Conservation (phyloP, 768 basidiomycete genomes). For the Russula brevipes region DNA sequence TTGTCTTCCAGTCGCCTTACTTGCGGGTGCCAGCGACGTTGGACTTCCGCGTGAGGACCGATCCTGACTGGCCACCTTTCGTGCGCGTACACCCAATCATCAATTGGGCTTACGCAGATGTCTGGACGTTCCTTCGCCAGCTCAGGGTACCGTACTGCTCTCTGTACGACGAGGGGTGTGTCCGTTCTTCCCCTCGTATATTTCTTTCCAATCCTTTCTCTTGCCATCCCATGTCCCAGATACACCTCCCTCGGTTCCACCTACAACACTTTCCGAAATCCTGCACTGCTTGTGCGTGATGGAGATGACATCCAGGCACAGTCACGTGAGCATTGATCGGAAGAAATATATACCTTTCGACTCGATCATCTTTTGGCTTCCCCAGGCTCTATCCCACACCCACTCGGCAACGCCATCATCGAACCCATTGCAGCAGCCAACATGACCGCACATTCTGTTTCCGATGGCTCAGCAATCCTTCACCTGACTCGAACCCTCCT, state of each 20-base stretch:
- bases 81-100: slow-evolving; percentile 94
- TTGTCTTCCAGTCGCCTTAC: not conserved
- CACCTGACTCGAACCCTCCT: not conserved
- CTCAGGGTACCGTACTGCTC: slow-evolving; percentile 80
- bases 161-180: slow-evolving; percentile 86
- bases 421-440: not conserved
- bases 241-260: slow-evolving; percentile 97
- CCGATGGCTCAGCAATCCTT: not conserved
- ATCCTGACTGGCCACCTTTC: slow-evolving; percentile 83
- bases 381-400: slow-evolving; percentile 2
- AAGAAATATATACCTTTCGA: not conserved
- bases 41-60: slow-evolving; percentile 71
- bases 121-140: slow-evolving; percentile 81
- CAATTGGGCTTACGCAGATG: slow-evolving; percentile 85
- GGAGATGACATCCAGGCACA: slow-evolving; percentile 26
- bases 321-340: slow-evolving; percentile 4
- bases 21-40: slow-evolving; percentile 50
- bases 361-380: not conserved
- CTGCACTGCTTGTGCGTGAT: slow-evolving; percentile 50
- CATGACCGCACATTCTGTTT: slow-evolving; percentile 3
- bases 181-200: not conserved
- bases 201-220: not conserved
- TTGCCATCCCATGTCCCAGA: slow-evolving; percentile 36
- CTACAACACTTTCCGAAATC: slow-evolving; percentile 91
- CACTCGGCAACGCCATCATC: not conserved